Evolutionary conservation across 2,329 filamentous ascomycete species (phyloP).

Genomic region (Fusarium metavorans): DNA sequence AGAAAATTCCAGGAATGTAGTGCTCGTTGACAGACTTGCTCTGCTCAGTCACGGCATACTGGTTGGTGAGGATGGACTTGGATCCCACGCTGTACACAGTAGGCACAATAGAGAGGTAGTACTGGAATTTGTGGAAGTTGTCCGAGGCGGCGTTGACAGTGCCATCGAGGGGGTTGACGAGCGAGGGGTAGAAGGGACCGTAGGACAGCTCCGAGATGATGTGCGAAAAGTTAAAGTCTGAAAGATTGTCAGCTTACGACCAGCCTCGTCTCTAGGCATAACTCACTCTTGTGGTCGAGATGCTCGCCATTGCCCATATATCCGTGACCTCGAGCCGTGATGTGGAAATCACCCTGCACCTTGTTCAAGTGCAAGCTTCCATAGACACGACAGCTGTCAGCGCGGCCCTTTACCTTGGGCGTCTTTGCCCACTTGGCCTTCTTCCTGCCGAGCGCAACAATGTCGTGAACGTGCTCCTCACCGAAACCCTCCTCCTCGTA

Average conservation of each 20-base stretch:
- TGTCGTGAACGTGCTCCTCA: conserved; percentile 92
- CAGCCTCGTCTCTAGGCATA: not conserved
- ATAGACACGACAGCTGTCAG: conserved; percentile 88
- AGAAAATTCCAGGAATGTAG: conserved; percentile 87
- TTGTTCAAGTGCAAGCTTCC: conserved; percentile 94
- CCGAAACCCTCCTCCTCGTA: conserved; percentile 74
- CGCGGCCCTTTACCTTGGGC: conserved; percentile 69
- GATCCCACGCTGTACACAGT: conserved; percentile 84
- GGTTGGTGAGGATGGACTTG: conserved; percentile 88
- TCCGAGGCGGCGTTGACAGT: conserved; percentile 80
- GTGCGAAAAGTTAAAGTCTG: conserved; percentile 97
- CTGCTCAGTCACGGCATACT: conserved; percentile 97
- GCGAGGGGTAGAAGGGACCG: conserved; percentile 93
- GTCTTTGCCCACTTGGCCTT: conserved; percentile 81
- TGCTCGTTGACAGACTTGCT: conserved; percentile 76
- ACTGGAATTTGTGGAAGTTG: conserved; percentile 97
- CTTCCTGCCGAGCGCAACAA: conserved; percentile 76
- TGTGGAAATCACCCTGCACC: conserved; percentile 98
- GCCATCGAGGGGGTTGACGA: conserved; percentile 93
- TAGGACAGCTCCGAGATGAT: conserved; percentile 96
- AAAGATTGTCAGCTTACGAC: conserved; percentile 32
- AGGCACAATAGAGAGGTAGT: conserved; percentile 94
- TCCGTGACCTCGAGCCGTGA: conserved; percentile 95
- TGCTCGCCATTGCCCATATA: conserved; percentile 84
- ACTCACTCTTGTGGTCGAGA: conserved; percentile 83